These are phyloP conservation scores for Pseudogymnoascus sp. DNA, from an alignment of 2,329 filamentous ascomycete genomes.

Conservation along the genomic window DNA sequence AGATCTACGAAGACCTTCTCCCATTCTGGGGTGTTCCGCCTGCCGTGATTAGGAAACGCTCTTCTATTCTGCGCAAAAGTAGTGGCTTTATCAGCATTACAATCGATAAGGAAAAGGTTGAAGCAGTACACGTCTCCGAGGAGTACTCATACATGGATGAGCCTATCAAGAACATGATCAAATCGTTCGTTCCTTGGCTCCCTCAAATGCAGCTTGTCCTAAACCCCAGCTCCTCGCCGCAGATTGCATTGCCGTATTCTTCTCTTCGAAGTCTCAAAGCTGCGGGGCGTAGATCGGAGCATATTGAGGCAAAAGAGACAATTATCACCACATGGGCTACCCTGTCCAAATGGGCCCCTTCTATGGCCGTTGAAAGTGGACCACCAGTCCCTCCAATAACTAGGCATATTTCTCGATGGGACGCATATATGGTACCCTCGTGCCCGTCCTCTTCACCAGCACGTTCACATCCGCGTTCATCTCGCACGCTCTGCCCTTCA, in stretches of 20 bases:
- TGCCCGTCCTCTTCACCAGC: not conserved
- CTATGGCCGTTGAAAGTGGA: not conserved
- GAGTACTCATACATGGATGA: slow-evolving; percentile 24
- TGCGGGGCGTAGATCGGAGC: not conserved
- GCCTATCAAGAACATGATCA: slow-evolving; percentile 32
- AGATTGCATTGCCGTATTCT: slow-evolving; percentile 33
- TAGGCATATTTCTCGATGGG: not conserved
- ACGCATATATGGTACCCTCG: not conserved
- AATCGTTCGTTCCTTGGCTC: slow-evolving; percentile 36
- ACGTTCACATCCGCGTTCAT: not conserved
- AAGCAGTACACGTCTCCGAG: slow-evolving; percentile 17
- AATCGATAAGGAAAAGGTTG: slow-evolving; percentile 26
- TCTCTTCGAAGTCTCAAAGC: not conserved
- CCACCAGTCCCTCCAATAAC: not conserved
- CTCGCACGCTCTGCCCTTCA: not conserved
- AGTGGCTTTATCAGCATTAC: slow-evolving; percentile 29
- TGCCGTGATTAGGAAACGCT: slow-evolving; percentile 19
- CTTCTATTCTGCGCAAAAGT: slow-evolving; percentile 14
- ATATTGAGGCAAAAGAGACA: slow-evolving; percentile 1
- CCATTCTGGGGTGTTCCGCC: slow-evolving; percentile 28
- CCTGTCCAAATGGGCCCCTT: not conserved
- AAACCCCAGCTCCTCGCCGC: slow-evolving; percentile 43
- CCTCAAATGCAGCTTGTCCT: slow-evolving; percentile 47
- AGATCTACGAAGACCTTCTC: slow-evolving; percentile 26
- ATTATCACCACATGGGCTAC: slow-evolving; percentile 6